Base-by-base conservation (phyloP, 345 rosid species). In the Cardiospermum halicacabum region DNA sequence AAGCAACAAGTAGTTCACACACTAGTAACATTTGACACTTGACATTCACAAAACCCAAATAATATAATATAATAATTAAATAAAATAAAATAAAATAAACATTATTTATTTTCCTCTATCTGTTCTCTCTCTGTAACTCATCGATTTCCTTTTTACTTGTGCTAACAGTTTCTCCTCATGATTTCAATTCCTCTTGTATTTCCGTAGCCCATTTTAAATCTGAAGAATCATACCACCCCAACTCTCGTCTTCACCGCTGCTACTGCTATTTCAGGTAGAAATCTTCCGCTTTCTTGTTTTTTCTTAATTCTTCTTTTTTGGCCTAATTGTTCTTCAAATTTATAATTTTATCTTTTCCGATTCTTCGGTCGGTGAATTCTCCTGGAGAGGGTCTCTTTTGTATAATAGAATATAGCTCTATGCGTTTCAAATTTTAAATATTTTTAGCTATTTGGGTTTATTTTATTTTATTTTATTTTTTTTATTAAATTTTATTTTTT, bases 181-280 rank as follows among this genome's bases (percentile, higher is more conserved):
- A 9, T 39, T 39, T 39, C 12, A 3, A 0, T 39, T 34, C 54
- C 8, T 8, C 21, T 50, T 54, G 18, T 21, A 45, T 30, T 19
- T 60, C 49, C 39, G 48, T 19, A 36, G 62, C 50, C 34, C 53
- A 67, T 70, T 62, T n/a, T 37, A 25, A 55, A 30, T 40, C 47
- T 48, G 50, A 24, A 53, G 34, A 24, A 53, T 32, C 19, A 48
- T 70, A 61, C 51, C 61, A 39, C 58, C 66, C 64, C 49, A 67
- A 70, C 64, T 58, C 58, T 57, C 24, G 55, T 73, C 22, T 53
- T 58, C 47, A 48, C 53, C 60, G 12, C 66, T 19, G 28, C 9
- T 34, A 24, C 63, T 74, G 66, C 37, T 10, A 34, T 63, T 66
- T 60, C 74, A 70, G 84, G 81, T 80, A 69, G 5, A 62, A 51